Base-by-base conservation (phyloP, 2,329 filamentous ascomycete genomes). In the Talaromyces sp. region DNA sequence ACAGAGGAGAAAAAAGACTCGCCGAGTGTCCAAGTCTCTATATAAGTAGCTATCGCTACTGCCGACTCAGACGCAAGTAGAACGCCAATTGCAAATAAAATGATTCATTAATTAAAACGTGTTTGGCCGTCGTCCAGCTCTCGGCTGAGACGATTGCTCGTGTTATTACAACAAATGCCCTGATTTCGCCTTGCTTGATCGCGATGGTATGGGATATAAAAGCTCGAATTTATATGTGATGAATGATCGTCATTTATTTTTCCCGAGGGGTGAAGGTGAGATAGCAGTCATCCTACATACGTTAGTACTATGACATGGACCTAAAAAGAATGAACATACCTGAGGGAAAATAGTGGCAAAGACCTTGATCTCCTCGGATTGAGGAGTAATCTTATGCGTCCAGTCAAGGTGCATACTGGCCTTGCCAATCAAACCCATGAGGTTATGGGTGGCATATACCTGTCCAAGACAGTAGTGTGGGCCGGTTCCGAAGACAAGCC, bases 291-390 rank as follows among this genome's bases (percentile, higher is more conserved):
- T 96, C 92, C 91, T 94, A 69, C 76, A 71, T 59, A 15, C 67
- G 64, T 75, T 68, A 71, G 71, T 63, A 17, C 6, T 40, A 25
- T 27, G 31, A 25, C 56, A 36, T 38, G 5, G 15, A 17, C 13
- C 31, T 22, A 15, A n/a, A 13, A 31, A 29, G 7, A 43, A 6
- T 38, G 19, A 22, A 81, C 89, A 78, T 81, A 96, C 93, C 90
- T 91, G 90, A 65, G 95, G 95, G 85, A 99, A 99, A 72, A 99
- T 96, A 31, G 93, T 97, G 47, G 95, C 95, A 81, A 98, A 99
- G 70, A 98, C 94, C 83, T 96, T 94, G 80, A 99, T 98, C 79
- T 96, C 89, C 81, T 99, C 95, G 0, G 92, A 96, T 66, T 84
- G 75, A 0, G 91, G 88, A 11, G 95, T 98, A 19, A 92, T 81